Evolutionary conservation across 1,284 basidiomycete genomes (phyloP).

Genomic region (Coriolopsis trogii): DNA sequence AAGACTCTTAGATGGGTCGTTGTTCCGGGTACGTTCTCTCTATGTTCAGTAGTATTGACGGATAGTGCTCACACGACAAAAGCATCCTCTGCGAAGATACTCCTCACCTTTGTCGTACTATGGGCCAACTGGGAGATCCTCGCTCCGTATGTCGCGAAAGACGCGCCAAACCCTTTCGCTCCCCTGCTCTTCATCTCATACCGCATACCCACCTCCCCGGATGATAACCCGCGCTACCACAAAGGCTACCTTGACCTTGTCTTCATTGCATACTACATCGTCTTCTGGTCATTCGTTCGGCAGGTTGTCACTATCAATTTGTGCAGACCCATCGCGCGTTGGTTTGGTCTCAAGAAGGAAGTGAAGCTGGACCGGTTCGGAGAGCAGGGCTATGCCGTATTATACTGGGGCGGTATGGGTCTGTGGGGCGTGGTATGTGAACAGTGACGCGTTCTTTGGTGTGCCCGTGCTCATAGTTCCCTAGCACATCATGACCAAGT

Average conservation of each 20-base stretch:
- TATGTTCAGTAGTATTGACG: not conserved
- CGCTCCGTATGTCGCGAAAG: constrained; percentile 50
- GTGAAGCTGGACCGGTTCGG: constrained; percentile 83
- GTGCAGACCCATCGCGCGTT: constrained; percentile 71
- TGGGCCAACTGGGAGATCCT: constrained; percentile 75
- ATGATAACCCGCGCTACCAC: constrained; percentile 64
- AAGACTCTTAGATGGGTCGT: constrained; percentile 71
- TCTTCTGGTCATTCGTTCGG: constrained; percentile 92
- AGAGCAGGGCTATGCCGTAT: constrained; percentile 87
- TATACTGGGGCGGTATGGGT: constrained; percentile 80
- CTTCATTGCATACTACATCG: constrained; percentile 87
- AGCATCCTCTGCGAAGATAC: constrained; percentile 76
- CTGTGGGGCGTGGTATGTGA: constrained; percentile 77
- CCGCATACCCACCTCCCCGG: constrained; percentile 54
- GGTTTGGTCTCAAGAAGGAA: constrained; percentile 69
- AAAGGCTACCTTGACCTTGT: constrained; percentile 82
- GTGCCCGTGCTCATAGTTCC: not conserved
- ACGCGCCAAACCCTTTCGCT: constrained; percentile 73
- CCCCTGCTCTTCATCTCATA: constrained; percentile 81
- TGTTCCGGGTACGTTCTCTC: constrained; percentile 60
- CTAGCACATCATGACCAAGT: constrained; percentile 83
- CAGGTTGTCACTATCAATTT: constrained; percentile 77
- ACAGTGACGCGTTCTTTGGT: not conserved
- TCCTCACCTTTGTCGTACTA: constrained; percentile 72
- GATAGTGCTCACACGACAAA: not conserved